These are phyloP conservation scores for Botrytis elliptica DNA, from an alignment of 2,329 filamentous ascomycete species.

Conservation along the genomic window DNA sequence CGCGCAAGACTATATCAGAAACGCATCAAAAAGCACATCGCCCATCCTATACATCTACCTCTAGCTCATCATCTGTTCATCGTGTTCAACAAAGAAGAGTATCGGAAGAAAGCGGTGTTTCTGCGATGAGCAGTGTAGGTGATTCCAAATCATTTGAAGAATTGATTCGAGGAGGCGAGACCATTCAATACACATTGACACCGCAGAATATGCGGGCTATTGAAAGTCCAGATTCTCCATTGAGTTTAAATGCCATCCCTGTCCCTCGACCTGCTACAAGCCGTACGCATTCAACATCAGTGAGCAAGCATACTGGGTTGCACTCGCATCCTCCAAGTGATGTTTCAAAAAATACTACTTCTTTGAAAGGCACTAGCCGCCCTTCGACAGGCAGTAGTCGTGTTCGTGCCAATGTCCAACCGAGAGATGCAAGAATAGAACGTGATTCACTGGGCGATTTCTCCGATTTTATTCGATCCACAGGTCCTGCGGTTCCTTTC, in stretches of 20 bases:
- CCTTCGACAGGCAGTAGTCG: constrained; percentile 29
- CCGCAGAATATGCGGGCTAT: constrained; percentile 76
- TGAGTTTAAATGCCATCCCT: constrained; percentile 29
- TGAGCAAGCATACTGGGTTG: constrained; percentile 30
- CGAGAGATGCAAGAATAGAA: constrained; percentile 71
- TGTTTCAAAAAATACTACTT: neutral
- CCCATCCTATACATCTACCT: constrained; percentile 48
- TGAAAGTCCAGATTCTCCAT: constrained; percentile 54
- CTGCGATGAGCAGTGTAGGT: constrained; percentile 47
- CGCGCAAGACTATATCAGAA: constrained; percentile 23
- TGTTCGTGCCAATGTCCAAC: constrained; percentile 38
- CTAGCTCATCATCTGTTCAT: constrained; percentile 47
- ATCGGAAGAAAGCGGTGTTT: constrained; percentile 54
- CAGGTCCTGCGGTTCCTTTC: constrained; percentile 56
- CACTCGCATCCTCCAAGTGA: constrained; percentile 29
- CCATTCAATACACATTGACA: constrained; percentile 78
- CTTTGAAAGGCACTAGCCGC: neutral
- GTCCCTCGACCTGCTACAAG: constrained; percentile 28
- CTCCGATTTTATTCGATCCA: constrained; percentile 72
- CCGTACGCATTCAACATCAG: constrained; percentile 35
- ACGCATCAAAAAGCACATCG: constrained; percentile 24
- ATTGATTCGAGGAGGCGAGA: constrained; percentile 78
- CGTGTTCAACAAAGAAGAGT: constrained; percentile 55
- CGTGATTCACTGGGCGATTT: constrained; percentile 77
- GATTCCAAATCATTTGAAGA: constrained; percentile 72